Base-by-base conservation (phyloP, 805 yeast genomes). In the Spathaspora boniae region DNA sequence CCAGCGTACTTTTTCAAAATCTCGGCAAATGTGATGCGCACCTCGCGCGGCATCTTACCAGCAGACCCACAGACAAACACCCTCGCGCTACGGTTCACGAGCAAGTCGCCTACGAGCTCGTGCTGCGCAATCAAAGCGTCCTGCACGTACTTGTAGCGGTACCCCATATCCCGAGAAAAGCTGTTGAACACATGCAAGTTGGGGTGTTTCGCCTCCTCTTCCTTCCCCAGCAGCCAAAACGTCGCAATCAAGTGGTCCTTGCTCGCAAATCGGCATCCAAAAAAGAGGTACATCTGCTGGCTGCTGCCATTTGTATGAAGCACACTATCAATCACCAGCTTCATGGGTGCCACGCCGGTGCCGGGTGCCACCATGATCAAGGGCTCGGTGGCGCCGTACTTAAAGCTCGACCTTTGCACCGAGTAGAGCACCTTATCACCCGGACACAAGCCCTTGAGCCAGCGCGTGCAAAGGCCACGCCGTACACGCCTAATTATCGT, bases 291-390 rank as follows among this genome's bases (percentile, higher is more conserved):
- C 26, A 82, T 50, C 1, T 58, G 54, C 18, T 62, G 64, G 1
- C 1, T 46, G 47, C 19, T 33, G n/a, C n/a, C n/a, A 9, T 26
- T 26, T 3, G 34, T 22, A 5, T 38, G 37, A 14, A 56, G 39
- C 3, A 56, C 47, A 1, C 65, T 49, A 28, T 75, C 75, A 9
- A 91, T 70, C 26, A 89, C 50, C 1, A 86, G 73, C 49, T 86
- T 76, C 73, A 91, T 78, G 2, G 98, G 98, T 0, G 99, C 98
- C 8, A 93, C 68, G 2, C 99, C 99, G 0, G 98, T 94, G 3
- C 98, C 99, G 0, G 98, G 95, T 2, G 91, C 82, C 4, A 91
- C 70, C 74, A 91, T 65, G 3, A 93, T 60, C 17, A 84, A 60
- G 0, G 95, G 54, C 19, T 12, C n/a, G 8, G 24, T 26, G 4